phyloP scores from a whole-genome alignment of 2,329 filamentous ascomycete species.

The Cercospora sp. region DNA sequence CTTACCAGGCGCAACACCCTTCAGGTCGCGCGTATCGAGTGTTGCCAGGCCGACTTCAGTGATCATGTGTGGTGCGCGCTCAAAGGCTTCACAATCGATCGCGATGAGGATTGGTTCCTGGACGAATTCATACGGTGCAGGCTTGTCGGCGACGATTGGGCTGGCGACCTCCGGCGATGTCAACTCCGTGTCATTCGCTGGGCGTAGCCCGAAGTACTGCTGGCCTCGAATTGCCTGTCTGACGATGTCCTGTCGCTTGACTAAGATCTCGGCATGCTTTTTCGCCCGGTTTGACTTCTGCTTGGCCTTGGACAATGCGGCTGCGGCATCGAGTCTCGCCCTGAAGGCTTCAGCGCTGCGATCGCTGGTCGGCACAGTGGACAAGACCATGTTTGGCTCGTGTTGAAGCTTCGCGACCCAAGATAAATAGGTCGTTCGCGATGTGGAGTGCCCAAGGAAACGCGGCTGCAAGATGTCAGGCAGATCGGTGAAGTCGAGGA shows the following conservation, averaged over 20 bases:
- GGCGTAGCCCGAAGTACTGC: constrained; percentile 69
- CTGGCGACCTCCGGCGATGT: constrained; percentile 27
- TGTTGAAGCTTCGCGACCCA: constrained; percentile 33
- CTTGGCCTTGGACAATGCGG: constrained; percentile 54
- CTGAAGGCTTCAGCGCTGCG: constrained; percentile 53
- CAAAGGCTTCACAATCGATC: constrained; percentile 82
- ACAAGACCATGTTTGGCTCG: constrained; percentile 27
- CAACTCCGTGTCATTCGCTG: constrained; percentile 31
- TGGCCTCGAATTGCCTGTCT: constrained; percentile 65
- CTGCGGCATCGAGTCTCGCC: constrained; percentile 55
- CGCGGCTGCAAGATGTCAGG: constrained; percentile 64
- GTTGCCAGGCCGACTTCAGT: constrained; percentile 86
- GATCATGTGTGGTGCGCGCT: constrained; percentile 64
- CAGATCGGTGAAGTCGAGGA: constrained; percentile 65
- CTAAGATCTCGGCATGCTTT: constrained; percentile 43
- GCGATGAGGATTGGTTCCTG: constrained; percentile 68
- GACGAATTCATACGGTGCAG: constrained; percentile 53
- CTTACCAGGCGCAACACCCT: constrained; percentile 59
- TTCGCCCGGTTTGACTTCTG: constrained; percentile 37
- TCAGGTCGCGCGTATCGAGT: constrained; percentile 68
- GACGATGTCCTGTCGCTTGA: constrained; percentile 55
- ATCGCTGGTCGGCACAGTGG: constrained; percentile 33
- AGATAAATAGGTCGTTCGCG: constrained; percentile 46
- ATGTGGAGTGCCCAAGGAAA: constrained; percentile 62
- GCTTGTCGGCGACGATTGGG: constrained; percentile 49